These are phyloP conservation scores for Juncus effusus DNA, from an alignment of 176 grass and related monocot genomes.

Conservation along the genomic window DNA sequence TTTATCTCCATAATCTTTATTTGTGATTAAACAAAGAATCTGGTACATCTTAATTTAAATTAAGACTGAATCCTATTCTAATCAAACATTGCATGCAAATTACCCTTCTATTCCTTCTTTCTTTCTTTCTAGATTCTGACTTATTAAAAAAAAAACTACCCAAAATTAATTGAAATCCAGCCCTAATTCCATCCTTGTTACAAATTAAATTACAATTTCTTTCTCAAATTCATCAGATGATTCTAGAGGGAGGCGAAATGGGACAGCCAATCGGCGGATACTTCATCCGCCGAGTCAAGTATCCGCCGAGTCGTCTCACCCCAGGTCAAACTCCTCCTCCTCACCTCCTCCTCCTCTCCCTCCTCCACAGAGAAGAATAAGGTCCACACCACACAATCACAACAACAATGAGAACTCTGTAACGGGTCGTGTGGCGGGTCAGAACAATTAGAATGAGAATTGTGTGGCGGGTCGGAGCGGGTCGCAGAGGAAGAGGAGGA, in stretches of 20 bases:
- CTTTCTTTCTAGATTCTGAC: too few species aligned
- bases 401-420: constrained; percentile 17
- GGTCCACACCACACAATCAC: background rate
- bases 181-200: too few species aligned
- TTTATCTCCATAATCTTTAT: background rate
- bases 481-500: constrained; percentile 42
- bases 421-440: constrained; percentile 21
- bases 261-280: constrained; percentile 39
- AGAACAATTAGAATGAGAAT: too few species aligned
- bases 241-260: constrained; percentile 43
- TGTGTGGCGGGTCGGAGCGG: too few species aligned
- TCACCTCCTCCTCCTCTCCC: background rate
- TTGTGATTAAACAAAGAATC: background rate
- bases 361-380: background rate
- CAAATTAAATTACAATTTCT: too few species aligned
- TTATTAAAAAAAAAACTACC: too few species aligned
- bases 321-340: constrained; percentile 9
- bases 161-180: too few species aligned
- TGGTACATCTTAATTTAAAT: too few species aligned
- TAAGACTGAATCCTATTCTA: too few species aligned
- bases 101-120: too few species aligned
- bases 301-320: constrained; percentile 41
- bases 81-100: too few species aligned
- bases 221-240: constrained; percentile 3
- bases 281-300: constrained; percentile 46